Conservation (phyloP, 352 stramenopile species). For the Phytophthora syringae region DNA sequence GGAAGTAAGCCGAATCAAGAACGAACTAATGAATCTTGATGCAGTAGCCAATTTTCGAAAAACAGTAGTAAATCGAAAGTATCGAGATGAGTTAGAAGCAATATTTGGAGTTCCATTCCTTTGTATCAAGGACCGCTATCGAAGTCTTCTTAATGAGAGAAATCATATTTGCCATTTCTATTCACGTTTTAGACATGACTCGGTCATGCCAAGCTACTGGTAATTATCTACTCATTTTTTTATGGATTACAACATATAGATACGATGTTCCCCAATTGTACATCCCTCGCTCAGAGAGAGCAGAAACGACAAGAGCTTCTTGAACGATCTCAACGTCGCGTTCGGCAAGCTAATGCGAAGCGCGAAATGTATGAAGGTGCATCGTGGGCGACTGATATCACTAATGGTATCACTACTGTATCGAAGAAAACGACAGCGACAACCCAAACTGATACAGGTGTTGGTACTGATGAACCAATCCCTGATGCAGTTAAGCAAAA, state of each 20-base stretch:
- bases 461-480: too few relatives aligned
- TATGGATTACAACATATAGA: neutral
- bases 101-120: too few relatives aligned
- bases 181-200: too few relatives aligned
- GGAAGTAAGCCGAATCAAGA: too few relatives aligned
- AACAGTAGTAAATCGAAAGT: too few relatives aligned
- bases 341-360: neutral
- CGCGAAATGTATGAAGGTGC: neutral
- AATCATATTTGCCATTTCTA: too few relatives aligned
- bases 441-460: constrained; percentile 26
- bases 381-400: neutral
- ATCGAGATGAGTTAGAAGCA: too few relatives aligned
- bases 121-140: too few relatives aligned
- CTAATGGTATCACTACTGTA: neutral
- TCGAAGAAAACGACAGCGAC: constrained; percentile 1
- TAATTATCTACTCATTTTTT: neutral
- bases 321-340: neutral
- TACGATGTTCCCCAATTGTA: neutral
- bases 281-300: constrained; percentile 5
- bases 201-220: neutral
- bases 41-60: too few relatives aligned
- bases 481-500: too few relatives aligned
- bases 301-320: constrained; percentile 12
- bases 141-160: too few relatives aligned
- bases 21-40: too few relatives aligned